Percentiles rank a stretch among this genome's conserved stretches.
Evolutionary conservation across 73 alveolate genomes (phyloP).

Genomic region (Halteria grandinella): DNA sequence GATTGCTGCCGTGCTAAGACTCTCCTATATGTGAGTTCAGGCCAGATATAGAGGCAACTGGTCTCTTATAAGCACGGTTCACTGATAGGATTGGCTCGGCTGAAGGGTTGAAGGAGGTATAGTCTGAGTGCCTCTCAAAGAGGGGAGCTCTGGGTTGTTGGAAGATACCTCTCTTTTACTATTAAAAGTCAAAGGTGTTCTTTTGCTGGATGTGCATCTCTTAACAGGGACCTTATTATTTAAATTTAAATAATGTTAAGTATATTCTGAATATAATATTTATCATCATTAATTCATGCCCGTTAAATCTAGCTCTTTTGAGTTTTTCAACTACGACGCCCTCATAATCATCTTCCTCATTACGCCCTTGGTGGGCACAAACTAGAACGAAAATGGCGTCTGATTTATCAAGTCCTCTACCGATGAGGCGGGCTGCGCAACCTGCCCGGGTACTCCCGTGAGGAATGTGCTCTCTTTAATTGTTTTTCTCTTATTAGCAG

Average conservation of each 20-base stretch:
- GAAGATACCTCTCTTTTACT: no score
- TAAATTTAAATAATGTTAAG: not conserved
- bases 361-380: conserved; percentile 1
- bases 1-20: no score
- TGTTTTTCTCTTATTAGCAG: not conserved
- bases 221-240: not conserved
- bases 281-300: not conserved
- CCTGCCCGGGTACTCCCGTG: not conserved
- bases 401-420: not conserved
- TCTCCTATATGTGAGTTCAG: no score
- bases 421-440: conserved; percentile 13
- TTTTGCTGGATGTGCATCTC: not conserved
- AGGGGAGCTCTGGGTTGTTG: no score
- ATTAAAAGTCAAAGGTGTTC: conserved; percentile 5
- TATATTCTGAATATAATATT: not conserved
- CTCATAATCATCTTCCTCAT: conserved; percentile 25
- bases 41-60: no score
- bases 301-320: conserved; percentile 9
- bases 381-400: conserved; percentile 23
- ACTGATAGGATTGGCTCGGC: no score
- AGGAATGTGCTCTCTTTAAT: not conserved
- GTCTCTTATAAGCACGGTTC: no score
- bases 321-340: conserved; percentile 6
- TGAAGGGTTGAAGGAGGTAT: no score
- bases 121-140: no score